Conservation (phyloP, 2,329 filamentous ascomycete species). For the Gliomastix tumulicola region DNA sequence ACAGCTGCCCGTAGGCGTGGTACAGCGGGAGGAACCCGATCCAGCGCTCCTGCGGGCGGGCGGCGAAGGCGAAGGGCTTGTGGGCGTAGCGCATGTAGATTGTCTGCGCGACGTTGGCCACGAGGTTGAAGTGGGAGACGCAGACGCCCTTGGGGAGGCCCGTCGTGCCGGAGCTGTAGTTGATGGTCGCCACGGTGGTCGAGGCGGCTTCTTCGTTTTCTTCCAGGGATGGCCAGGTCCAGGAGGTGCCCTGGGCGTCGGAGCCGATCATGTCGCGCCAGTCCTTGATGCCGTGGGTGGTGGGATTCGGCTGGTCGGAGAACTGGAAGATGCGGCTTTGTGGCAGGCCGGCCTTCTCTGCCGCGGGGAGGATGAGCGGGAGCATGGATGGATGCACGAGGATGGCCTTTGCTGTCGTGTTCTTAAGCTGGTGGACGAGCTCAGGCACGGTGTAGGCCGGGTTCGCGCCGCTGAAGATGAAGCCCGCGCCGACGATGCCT, state of each 20-base stretch:
- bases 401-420: constrained; percentile 40
- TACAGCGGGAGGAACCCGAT: constrained; percentile 60
- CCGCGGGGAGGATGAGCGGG: constrained; percentile 32
- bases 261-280: constrained; percentile 32
- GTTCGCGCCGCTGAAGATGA: constrained; percentile 47
- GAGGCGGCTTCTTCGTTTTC: constrained; percentile 20
- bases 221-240: constrained; percentile 30
- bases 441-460: constrained; percentile 43
- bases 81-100: constrained; percentile 34
- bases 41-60: constrained; percentile 37
- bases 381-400: constrained; percentile 40
- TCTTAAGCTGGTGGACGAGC: constrained; percentile 41
- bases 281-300: constrained; percentile 25
- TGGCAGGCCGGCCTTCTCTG: constrained; percentile 29
- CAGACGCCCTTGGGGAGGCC: constrained; percentile 44
- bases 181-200: constrained; percentile 32
- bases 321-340: constrained; percentile 38
- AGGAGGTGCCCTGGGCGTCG: constrained; percentile 19
- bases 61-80: constrained; percentile 22
- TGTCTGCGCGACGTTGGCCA: constrained; percentile 42
- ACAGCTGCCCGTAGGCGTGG: constrained; percentile 51
- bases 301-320: constrained; percentile 26
- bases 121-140: constrained; percentile 39
- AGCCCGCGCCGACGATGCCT: constrained; percentile 43
- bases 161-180: constrained; percentile 44